Percentiles rank a stretch among this genome's conserved stretches.
phyloP scores from a whole-genome alignment of 495 filamentous ascomycete genomes.

The Neurospora sp. region DNA sequence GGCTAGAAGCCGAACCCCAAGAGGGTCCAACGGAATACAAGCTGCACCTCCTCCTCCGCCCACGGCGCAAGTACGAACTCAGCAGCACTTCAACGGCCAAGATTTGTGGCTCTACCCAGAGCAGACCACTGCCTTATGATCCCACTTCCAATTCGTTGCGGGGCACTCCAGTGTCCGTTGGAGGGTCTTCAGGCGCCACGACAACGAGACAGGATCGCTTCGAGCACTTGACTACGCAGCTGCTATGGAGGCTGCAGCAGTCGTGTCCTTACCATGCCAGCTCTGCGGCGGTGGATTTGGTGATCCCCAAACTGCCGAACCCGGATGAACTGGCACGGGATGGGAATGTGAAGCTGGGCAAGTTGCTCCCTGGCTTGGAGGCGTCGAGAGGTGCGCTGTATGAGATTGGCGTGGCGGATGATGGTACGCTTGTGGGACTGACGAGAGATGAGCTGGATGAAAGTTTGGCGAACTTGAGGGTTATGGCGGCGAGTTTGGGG shows the following conservation, averaged over 20 bases:
- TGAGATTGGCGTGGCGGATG: constrained; percentile 92
- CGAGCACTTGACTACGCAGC: constrained; percentile 85
- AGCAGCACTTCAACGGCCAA: constrained; percentile 33
- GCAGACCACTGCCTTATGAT: constrained; percentile 49
- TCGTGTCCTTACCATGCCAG: constrained; percentile 82
- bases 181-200: constrained; percentile 30
- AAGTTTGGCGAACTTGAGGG: constrained; percentile 68
- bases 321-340: constrained; percentile 24
- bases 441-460: constrained; percentile 85
- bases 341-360: constrained; percentile 45
- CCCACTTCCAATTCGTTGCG: constrained; percentile 31
- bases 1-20: constrained; percentile 83
- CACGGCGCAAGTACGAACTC: constrained; percentile 60
- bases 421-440: constrained; percentile 86
- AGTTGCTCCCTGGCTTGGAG: constrained; percentile 71
- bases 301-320: constrained; percentile 64
- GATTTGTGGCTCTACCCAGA: constrained; percentile 45
- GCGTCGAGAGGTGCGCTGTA: constrained; percentile 90
- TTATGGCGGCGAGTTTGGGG: constrained; percentile 87
- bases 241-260: constrained; percentile 91
- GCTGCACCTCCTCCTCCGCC: constrained; percentile 77
- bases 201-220: constrained; percentile 71
- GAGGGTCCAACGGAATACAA: constrained; percentile 95
- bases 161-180: constrained; percentile 10
- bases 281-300: constrained; percentile 51